Evolutionary conservation across 2,329 filamentous ascomycete genomes (phyloP).

Genomic region (Pseudonectria foliicola): DNA sequence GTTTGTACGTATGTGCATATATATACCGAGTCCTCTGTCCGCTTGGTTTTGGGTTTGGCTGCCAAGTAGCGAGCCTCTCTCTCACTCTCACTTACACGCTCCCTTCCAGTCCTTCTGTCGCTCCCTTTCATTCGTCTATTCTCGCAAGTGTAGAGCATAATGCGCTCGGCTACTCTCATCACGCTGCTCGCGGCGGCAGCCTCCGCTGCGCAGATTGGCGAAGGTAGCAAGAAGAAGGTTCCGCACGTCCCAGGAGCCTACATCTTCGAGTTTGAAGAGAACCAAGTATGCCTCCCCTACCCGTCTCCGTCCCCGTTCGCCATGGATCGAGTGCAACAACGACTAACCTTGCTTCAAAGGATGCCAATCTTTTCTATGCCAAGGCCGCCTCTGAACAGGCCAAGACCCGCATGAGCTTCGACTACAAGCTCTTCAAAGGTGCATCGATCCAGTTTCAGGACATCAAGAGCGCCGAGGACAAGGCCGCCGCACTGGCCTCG

Average conservation of each 20-base stretch:
- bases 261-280: slow-evolving; percentile 47
- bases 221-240: slow-evolving; percentile 13
- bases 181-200: slow-evolving; percentile 29
- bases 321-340: neutral
- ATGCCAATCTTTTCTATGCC: slow-evolving; percentile 33
- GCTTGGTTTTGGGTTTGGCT: neutral
- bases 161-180: slow-evolving; percentile 26
- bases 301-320: slow-evolving; percentile 11
- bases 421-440: slow-evolving; percentile 47
- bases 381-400: slow-evolving; percentile 31
- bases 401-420: slow-evolving; percentile 39
- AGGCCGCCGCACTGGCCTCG: slow-evolving; percentile 33
- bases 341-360: slow-evolving; percentile 22
- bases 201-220: slow-evolving; percentile 21
- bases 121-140: neutral
- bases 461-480: slow-evolving; percentile 34
- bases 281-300: slow-evolving; percentile 31
- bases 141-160: slow-evolving; percentile 22
- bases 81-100: neutral
- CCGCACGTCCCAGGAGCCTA: slow-evolving; percentile 38
- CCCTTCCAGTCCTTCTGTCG: neutral
- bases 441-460: slow-evolving; percentile 47
- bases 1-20: too few species aligned
- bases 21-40: too few species aligned
- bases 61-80: slow-evolving; percentile 1